phyloP scores from a whole-genome alignment of 202 grass and related monocot species.

The Bolboschoenoplectus hybrid region DNA sequence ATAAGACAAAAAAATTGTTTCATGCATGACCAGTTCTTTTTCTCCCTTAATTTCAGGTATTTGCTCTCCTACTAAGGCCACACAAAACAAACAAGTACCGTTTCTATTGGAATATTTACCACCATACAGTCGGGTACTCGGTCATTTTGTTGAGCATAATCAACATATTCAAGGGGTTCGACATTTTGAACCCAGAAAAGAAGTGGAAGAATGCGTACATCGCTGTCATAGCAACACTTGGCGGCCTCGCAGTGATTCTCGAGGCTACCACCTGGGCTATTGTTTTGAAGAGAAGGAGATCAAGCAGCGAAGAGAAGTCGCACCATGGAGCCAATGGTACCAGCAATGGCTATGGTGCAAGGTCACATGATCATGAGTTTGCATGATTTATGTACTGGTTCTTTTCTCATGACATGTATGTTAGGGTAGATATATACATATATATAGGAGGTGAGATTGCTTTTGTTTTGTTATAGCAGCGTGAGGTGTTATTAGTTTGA shows the following conservation, averaged over 20 bases:
- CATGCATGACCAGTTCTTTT: neutral
- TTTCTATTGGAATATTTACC: constrained; percentile 85
- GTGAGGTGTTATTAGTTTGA: neutral
- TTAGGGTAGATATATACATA: neutral
- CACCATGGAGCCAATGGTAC: constrained; percentile 36
- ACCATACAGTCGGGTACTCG: constrained; percentile 68
- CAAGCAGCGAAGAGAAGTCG: constrained; percentile 42
- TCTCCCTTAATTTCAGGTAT: constrained; percentile 45
- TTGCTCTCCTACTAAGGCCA: constrained; percentile 69
- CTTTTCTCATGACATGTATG: constrained; percentile 9
- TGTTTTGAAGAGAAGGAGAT: constrained; percentile 52
- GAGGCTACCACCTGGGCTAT: constrained; percentile 73
- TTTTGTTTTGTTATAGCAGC: constrained; percentile 9
- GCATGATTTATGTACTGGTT: constrained; percentile 27
- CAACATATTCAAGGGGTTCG: constrained; percentile 89
- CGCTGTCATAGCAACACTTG: constrained; percentile 58
- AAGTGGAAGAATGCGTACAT: constrained; percentile 76
- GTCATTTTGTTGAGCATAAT: constrained; percentile 59
- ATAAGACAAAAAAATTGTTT: neutral
- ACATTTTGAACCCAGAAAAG: constrained; percentile 64
- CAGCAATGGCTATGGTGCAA: constrained; percentile 40
- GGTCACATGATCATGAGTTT: constrained; percentile 43
- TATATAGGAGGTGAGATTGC: constrained; percentile 21
- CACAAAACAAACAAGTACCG: constrained; percentile 88
- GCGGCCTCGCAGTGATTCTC: constrained; percentile 54